Evolutionary conservation across 1,284 basidiomycete species (phyloP).

Genomic region (Ganoderma sinense): DNA sequence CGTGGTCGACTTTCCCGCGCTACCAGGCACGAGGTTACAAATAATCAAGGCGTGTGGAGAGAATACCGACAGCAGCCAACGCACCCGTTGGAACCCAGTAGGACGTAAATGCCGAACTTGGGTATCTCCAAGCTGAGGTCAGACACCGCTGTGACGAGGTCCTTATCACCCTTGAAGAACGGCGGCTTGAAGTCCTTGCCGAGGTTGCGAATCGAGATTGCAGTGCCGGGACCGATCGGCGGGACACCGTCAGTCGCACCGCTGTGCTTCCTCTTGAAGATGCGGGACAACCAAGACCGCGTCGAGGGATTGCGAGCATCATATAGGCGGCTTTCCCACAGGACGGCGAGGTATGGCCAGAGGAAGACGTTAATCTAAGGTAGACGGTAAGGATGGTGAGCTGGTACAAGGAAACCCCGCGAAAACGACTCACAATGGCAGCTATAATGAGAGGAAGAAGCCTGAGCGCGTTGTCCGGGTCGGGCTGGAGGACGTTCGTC

Average conservation of each 20-base stretch:
- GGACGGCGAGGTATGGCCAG: slow-evolving; percentile 70
- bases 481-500: slow-evolving; percentile 59
- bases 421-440: slow-evolving; percentile 57
- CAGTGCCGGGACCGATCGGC: slow-evolving; percentile 49
- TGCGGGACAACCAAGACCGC: slow-evolving; percentile 38
- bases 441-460: slow-evolving; percentile 70
- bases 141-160: slow-evolving; percentile 62
- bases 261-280: slow-evolving; percentile 25
- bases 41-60: neutral
- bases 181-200: slow-evolving; percentile 63
- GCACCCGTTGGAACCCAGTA: slow-evolving; percentile 78
- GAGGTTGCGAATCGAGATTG: slow-evolving; percentile 68
- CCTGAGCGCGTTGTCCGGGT: slow-evolving; percentile 64
- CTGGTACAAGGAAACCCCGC: neutral
- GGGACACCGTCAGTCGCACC: slow-evolving; percentile 29
- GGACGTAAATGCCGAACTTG: slow-evolving; percentile 74
- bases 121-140: slow-evolving; percentile 74
- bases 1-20: slow-evolving; percentile 83
- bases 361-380: slow-evolving; percentile 74
- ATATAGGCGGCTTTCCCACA: slow-evolving; percentile 68
- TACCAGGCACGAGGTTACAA: slow-evolving; percentile 38
- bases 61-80: slow-evolving; percentile 27
- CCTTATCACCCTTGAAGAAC: slow-evolving; percentile 46
- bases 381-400: neutral
- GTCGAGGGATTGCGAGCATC: slow-evolving; percentile 54